Evolutionary conservation across 2,329 filamentous ascomycete species (phyloP), one percentile per base, ranked within the genome.

Genomic region (Clonostachys chloroleuca): DNA sequence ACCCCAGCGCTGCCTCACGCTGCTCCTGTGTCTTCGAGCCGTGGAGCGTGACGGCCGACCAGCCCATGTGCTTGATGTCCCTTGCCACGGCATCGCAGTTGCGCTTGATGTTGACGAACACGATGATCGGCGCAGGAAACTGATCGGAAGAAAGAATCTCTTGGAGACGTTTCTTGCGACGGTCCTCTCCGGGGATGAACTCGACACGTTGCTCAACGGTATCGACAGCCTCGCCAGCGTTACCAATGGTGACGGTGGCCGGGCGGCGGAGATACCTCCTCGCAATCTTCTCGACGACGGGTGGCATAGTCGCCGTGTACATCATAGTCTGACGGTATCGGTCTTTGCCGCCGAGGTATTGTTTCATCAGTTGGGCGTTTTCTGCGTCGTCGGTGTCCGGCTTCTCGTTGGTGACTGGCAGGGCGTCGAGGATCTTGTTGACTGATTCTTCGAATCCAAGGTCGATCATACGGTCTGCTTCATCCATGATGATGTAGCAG

Each of bases 21-120:
- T 99, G 94, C 51, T 97, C 94, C 69, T 99, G 94, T 0, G 92
- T 96, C 69, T 99, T 99, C 72, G 84, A 89, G 52, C 94, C 92
- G 71, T 99, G 94, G 34, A 99, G 73, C 0, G 92, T 96, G 58
- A 95, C 92, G 8, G 87, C 83, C 17, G 83, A 88, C 77, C 91
- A 94, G 57, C 94, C 94, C 84, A 94, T 94, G 45, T 87, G 81
- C 63, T 95, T 94, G 74, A 99, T 94, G 62, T 97, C 92, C 51
- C 89, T 82, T 4, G 92, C 92, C 43, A 99, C 87, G 49, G 90
- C 89, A 65, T 99, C 94, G 73, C 92, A 97, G 73, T 97, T 97
- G 58, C 92, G 88, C 72, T 97, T 97, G 83, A 97, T 96, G 69
- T 99, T 99, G 80, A 99, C 94, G 65, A 99, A 99, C 53, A 99